These are phyloP conservation scores for Daedaleopsis sinensis DNA, from an alignment of 768 basidiomycete genomes.

Conservation along the genomic window DNA sequence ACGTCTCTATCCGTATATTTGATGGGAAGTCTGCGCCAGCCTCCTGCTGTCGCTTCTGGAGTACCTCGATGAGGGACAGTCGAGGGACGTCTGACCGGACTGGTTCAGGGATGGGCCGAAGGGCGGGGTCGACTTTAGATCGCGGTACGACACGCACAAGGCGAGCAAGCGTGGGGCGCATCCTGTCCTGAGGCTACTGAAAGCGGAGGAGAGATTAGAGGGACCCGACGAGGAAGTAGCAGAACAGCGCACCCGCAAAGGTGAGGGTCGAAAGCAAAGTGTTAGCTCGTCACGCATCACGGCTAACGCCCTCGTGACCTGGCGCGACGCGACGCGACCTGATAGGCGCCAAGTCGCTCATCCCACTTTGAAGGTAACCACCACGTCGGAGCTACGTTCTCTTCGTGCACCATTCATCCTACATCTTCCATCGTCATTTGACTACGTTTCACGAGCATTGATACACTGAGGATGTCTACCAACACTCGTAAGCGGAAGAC, in stretches of 20 bases:
- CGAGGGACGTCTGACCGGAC: constrained; percentile 29
- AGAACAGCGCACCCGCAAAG: constrained; percentile 1
- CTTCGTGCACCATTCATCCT: background rate
- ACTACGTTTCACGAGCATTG: background rate
- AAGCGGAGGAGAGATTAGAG: background rate
- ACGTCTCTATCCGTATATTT: constrained; percentile 54
- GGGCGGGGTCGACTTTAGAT: constrained; percentile 30
- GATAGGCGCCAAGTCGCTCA: background rate
- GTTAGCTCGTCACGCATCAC: background rate
- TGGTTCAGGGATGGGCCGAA: constrained; percentile 22
- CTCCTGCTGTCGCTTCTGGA: constrained; percentile 42
- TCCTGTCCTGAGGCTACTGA: constrained; percentile 13
- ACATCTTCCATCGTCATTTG: background rate
- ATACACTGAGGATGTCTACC: constrained; percentile 7
- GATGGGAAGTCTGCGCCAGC: constrained; percentile 45
- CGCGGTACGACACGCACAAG: constrained; percentile 45
- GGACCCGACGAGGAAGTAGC: background rate
- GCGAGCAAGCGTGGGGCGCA: constrained; percentile 36
- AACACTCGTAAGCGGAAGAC: constrained; percentile 11
- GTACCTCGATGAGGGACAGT: constrained; percentile 43
- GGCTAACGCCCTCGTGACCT: background rate
- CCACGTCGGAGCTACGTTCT: background rate
- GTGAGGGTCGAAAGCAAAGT: background rate
- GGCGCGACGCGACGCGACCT: background rate
- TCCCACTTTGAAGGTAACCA: background rate